Conservation (phyloP, 495 filamentous ascomycete genomes). For the Penicillium malachiteum region DNA sequence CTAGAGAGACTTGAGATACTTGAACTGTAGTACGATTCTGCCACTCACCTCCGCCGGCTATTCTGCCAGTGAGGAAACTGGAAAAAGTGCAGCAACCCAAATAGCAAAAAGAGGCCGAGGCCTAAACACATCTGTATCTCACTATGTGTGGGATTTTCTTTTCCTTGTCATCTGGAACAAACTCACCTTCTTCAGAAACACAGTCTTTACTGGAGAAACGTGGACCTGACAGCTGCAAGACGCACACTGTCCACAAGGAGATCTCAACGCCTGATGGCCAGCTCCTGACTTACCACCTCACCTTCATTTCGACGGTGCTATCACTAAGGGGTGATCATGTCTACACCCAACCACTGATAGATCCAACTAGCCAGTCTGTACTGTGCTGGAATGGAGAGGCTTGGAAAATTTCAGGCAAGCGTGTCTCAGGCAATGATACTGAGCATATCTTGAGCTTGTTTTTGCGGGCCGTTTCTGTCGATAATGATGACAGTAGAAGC, state of each 20-base stretch:
- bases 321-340: slow-evolving; percentile 74
- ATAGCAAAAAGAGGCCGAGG: background rate
- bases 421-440: slow-evolving; percentile 72
- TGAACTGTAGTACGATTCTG: too few species aligned
- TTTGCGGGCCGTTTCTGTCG: slow-evolving; percentile 37
- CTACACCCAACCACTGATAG: slow-evolving; percentile 70
- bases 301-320: slow-evolving; percentile 80
- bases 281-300: slow-evolving; percentile 44
- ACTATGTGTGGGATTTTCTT: slow-evolving; percentile 69
- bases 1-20: too few species aligned
- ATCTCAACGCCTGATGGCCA: slow-evolving; percentile 19
- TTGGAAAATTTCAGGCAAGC: slow-evolving; percentile 65
- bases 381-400: slow-evolving; percentile 99
- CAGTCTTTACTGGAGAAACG: slow-evolving; percentile 45
- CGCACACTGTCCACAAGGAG: slow-evolving; percentile 28
- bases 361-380: slow-evolving; percentile 59
- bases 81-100: too few species aligned
- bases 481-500: slow-evolving; percentile 10
- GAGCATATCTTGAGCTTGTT: slow-evolving; percentile 67
- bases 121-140: background rate
- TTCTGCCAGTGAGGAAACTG: too few species aligned
- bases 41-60: too few species aligned
- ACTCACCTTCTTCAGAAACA: slow-evolving; percentile 41
- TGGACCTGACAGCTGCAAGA: slow-evolving; percentile 55
- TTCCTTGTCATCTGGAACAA: slow-evolving; percentile 37